These are phyloP conservation scores for Curvularia spicifera DNA, from an alignment of 2,329 filamentous ascomycete species.

Conservation along the genomic window DNA sequence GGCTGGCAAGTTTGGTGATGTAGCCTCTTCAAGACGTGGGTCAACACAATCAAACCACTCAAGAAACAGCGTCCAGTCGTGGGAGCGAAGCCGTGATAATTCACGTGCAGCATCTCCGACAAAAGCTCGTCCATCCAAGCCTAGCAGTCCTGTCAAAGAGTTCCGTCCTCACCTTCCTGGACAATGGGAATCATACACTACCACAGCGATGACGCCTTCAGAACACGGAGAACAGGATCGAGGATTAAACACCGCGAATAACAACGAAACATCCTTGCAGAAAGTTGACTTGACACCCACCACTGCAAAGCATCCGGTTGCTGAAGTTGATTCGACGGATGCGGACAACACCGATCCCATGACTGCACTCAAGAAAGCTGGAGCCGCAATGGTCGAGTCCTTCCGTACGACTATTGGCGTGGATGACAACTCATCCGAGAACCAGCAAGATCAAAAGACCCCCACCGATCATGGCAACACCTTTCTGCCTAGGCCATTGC, in stretches of 20 bases:
- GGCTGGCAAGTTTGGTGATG: slow-evolving; percentile 58
- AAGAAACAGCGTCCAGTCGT: slow-evolving; percentile 49
- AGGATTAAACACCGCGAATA: slow-evolving; percentile 26
- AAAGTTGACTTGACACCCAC: slow-evolving; percentile 46
- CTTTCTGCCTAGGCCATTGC: slow-evolving; percentile 47
- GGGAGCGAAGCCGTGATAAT: slow-evolving; percentile 49
- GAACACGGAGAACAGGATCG: slow-evolving; percentile 41
- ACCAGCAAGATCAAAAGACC: slow-evolving; percentile 13
- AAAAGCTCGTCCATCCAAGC: slow-evolving; percentile 38
- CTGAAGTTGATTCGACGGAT: slow-evolving; percentile 26
- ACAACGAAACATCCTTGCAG: slow-evolving; percentile 26
- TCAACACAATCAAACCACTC: slow-evolving; percentile 55
- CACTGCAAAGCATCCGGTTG: slow-evolving; percentile 44
- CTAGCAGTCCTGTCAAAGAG: slow-evolving; percentile 46
- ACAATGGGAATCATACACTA: slow-evolving; percentile 60
- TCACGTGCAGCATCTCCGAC: slow-evolving; percentile 44
- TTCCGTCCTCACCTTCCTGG: slow-evolving; percentile 61
- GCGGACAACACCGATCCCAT: slow-evolving; percentile 44
- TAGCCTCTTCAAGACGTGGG: slow-evolving; percentile 54
- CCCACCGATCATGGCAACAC: slow-evolving; percentile 40
- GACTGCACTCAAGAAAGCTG: slow-evolving; percentile 54
- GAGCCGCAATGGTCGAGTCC: slow-evolving; percentile 57
- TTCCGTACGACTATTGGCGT: slow-evolving; percentile 50
- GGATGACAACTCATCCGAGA: slow-evolving; percentile 28
- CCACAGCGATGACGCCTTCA: slow-evolving; percentile 46